Evolutionary conservation across 305 asterid species (phyloP).

Genomic region (Lippia alba): DNA sequence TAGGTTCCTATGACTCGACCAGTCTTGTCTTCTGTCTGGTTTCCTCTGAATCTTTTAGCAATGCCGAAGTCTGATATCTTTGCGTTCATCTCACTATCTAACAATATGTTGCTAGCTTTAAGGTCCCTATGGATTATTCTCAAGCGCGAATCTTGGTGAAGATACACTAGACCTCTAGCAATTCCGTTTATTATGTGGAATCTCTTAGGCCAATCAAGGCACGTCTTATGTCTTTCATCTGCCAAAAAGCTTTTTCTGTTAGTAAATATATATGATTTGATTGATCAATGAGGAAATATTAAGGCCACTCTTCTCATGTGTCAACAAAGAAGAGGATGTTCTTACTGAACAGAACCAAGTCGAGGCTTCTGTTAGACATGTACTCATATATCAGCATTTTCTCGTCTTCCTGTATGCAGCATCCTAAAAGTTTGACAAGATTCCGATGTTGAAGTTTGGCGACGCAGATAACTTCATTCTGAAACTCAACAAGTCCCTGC

Average conservation of each 20-base stretch:
- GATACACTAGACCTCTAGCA: slow-evolving; percentile 30
- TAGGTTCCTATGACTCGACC: slow-evolving; percentile 51
- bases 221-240: slow-evolving; percentile 8
- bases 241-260: background rate
- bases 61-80: slow-evolving; percentile 62
- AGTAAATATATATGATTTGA: background rate
- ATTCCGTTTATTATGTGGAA: slow-evolving; percentile 22
- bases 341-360: slow-evolving; percentile 28
- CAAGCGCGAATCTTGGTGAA: slow-evolving; percentile 31
- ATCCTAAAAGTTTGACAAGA: slow-evolving; percentile 40
- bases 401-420: slow-evolving; percentile 38
- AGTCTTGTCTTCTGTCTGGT: slow-evolving; percentile 49
- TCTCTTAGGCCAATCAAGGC: slow-evolving; percentile 25
- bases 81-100: slow-evolving; percentile 49
- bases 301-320: background rate
- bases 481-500: slow-evolving; percentile 44
- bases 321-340: no score
- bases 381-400: slow-evolving; percentile 39
- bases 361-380: slow-evolving; percentile 34
- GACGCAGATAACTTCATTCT: slow-evolving; percentile 37
- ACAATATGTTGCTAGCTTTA: slow-evolving; percentile 52
- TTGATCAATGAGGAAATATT: background rate
- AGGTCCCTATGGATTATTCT: slow-evolving; percentile 53
- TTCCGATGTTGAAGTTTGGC: slow-evolving; percentile 45
- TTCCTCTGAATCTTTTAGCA: slow-evolving; percentile 51